Evolutionary conservation across 2,329 filamentous ascomycete genomes (phyloP), one percentile per base, ranked within the genome.

Genomic region (Trichoderma sp.): DNA sequence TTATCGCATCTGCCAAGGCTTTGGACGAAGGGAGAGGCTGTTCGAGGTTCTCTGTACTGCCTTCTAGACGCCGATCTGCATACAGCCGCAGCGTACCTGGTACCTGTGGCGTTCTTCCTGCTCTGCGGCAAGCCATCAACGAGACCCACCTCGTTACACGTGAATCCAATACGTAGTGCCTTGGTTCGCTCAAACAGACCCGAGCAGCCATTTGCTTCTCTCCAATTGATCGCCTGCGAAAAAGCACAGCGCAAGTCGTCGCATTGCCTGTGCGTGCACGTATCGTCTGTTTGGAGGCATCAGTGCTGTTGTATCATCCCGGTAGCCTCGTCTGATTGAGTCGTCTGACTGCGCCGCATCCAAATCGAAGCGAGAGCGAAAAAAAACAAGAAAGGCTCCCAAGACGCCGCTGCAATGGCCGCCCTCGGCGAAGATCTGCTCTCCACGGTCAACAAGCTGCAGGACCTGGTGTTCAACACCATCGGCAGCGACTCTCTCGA

Each of bases 391-490:
- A 60, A 60, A 60, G 61, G 21, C 47, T 47, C 47, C 62, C 53
- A 67, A 47, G 21, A 61, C 60, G 59, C 68, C 74, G 74, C 76
- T 77, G 77, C 72, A 79, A 99, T 98, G 96, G 92, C 96, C 79
- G 90, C 95, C 77, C 90, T 99, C 77, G 95, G 96, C 79, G 96
- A 99, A 82, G 94, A 99, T 83, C 86, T 99, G 82, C 89, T 99
- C 80, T 89, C 89, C 75, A 96, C 94, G 73, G 96, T 99, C 84
- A 99, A 99, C 86, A 97, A 97, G 86, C 87, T 99, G 77, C 96
- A 99, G 83, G 96, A 98, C 82, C 84, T 99, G 78, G 96, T 99
- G 78, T 99, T 99, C 86, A 99, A 99, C 84, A 99, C 96, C 75
- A 99, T 99, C 81, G 96, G 96, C 82, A 98, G 94, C 85, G 96